A percentile compares a stretch with the other conserved stretches of the same genome.
Evolutionary conservation across 164 flowering plant genomes (phyloP).

Genomic region (Aristolochia californica): DNA sequence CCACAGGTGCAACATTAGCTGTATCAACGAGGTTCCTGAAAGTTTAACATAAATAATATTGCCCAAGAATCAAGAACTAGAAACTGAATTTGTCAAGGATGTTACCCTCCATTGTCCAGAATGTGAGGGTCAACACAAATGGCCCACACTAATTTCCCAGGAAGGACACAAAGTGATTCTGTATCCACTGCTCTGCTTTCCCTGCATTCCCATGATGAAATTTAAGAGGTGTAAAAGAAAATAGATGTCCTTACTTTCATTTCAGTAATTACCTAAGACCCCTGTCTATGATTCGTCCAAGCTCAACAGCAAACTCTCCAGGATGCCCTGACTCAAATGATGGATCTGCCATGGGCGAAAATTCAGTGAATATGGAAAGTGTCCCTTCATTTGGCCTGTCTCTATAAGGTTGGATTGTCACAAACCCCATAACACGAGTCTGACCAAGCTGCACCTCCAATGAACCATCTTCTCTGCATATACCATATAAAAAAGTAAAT

Average conservation of each 20-base stretch:
- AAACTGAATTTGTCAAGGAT: too few species aligned
- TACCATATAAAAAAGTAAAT: constrained; percentile 2
- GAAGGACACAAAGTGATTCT: constrained; percentile 86
- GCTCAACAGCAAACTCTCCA: constrained; percentile 80
- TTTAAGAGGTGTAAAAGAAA: neutral
- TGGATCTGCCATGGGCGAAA: constrained; percentile 99
- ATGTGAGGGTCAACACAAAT: constrained; percentile 88
- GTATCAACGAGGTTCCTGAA: constrained; percentile 94
- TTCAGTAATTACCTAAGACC: constrained; percentile 53
- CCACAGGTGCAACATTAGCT: constrained; percentile 92
- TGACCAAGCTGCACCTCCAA: constrained; percentile 88
- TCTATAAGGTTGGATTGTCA: constrained; percentile 77
- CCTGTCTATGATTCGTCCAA: constrained; percentile 86
- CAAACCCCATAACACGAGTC: constrained; percentile 87
- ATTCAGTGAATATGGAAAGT: constrained; percentile 73
- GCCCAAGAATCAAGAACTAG: neutral
- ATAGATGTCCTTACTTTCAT: neutral
- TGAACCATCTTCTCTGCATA: constrained; percentile 74
- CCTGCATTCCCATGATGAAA: constrained; percentile 38
- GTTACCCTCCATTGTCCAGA: constrained; percentile 92
- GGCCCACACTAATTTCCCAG: constrained; percentile 90
- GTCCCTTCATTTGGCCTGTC: constrained; percentile 91
- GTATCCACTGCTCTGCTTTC: constrained; percentile 95
- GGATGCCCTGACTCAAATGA: constrained; percentile 96
- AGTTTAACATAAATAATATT: constrained; percentile 8